Evolutionary conservation across 116 monocot species (phyloP).

Genomic region (Papilionanthe hybrid): DNA sequence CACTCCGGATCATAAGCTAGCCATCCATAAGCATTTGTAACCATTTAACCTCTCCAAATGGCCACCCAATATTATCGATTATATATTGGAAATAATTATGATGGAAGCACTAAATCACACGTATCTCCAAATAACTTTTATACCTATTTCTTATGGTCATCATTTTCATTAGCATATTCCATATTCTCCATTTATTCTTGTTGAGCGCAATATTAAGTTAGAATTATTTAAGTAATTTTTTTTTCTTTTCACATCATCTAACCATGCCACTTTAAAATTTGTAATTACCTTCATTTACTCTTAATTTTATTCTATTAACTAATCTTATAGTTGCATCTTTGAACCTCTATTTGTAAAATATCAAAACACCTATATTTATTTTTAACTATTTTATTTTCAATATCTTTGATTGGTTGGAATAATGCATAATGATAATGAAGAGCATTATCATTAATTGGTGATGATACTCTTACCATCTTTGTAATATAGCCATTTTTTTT

Average conservation of each 20-base stretch:
- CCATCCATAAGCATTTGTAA: no score
- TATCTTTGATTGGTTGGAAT: background rate
- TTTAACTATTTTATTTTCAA: background rate
- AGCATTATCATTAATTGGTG: no score
- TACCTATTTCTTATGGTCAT: background rate
- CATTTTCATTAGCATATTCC: background rate
- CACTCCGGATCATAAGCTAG: no score
- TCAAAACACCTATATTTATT: background rate
- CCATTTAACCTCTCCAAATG: no score
- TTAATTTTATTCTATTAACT: background rate
- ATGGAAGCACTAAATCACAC: background rate
- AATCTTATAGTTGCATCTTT: background rate
- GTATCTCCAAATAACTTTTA: background rate
- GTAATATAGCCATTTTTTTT: no score
- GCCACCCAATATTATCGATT: background rate
- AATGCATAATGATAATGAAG: no score
- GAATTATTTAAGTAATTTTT: background rate
- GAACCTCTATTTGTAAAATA: background rate
- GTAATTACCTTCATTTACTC: background rate
- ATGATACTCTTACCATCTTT: no score
- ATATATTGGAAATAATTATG: background rate
- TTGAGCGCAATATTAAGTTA: background rate
- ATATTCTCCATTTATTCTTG: background rate
- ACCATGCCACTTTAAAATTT: background rate
- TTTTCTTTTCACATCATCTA: background rate